These are phyloP conservation scores for Antarctomyces pellizariae DNA, from an alignment of 495 filamentous ascomycete genomes.

Conservation along the genomic window DNA sequence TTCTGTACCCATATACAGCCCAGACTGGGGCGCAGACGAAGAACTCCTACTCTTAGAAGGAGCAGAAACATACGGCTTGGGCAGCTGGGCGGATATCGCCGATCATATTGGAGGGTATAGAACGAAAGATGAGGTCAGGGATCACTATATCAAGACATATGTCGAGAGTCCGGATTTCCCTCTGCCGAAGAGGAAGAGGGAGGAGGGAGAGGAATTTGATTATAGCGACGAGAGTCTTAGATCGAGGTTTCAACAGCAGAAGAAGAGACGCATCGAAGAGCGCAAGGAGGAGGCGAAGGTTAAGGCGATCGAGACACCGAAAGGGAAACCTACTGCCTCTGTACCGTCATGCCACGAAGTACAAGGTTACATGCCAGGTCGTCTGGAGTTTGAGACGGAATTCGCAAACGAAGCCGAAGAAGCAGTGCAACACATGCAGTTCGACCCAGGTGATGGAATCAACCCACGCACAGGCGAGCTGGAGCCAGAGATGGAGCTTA, in stretches of 20 bases:
- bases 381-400: constrained; percentile 92
- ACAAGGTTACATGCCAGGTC: constrained; percentile 94
- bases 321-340: constrained; percentile 85
- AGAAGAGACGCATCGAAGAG: constrained; percentile 87
- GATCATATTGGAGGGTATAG: constrained; percentile 94
- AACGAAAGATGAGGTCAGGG: constrained; percentile 78
- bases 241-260: constrained; percentile 83
- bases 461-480: constrained; percentile 59
- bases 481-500: constrained; percentile 89
- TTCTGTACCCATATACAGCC: constrained; percentile 84
- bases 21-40: constrained; percentile 94
- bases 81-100: constrained; percentile 93
- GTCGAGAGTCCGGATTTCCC: constrained; percentile 66
- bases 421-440: constrained; percentile 93
- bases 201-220: too few relatives aligned
- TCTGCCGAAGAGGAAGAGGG: constrained; percentile 60
- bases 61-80: constrained; percentile 90
- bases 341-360: constrained; percentile 94
- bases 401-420: constrained; percentile 96
- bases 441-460: constrained; percentile 83
- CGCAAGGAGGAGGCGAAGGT: constrained; percentile 73
- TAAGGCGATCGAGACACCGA: constrained; percentile 61
- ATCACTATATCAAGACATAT: constrained; percentile 81
- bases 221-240: too few relatives aligned
- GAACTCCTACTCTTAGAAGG: constrained; percentile 83